phyloP scores from a whole-genome alignment of 805 yeast species.

The Groenewaldozyma salmanticensis region DNA sequence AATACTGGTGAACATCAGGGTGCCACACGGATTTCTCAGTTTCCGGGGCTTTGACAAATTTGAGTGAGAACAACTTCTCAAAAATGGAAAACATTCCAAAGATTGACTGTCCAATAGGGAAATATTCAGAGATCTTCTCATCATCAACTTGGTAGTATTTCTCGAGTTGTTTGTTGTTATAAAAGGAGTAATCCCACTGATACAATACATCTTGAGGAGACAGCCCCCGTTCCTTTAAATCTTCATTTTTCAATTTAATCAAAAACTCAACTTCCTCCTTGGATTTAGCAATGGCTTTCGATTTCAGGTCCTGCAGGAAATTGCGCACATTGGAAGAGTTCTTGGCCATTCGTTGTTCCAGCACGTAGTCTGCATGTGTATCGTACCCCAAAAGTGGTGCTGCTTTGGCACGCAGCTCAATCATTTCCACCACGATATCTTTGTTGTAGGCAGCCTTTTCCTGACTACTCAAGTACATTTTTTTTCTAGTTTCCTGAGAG shows the following conservation, averaged over 20 bases:
- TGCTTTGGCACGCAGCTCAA: slow-evolving; percentile 49
- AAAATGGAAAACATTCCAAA: slow-evolving; percentile 61
- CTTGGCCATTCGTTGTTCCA: slow-evolving; percentile 79
- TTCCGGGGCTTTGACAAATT: slow-evolving; percentile 42
- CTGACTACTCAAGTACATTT: slow-evolving; percentile 58
- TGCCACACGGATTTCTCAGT: slow-evolving; percentile 53
- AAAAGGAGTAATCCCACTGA: slow-evolving; percentile 68
- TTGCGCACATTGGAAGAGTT: slow-evolving; percentile 45
- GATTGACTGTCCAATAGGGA: slow-evolving; percentile 63
- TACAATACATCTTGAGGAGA: slow-evolving; percentile 33
- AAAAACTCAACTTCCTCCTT: slow-evolving; percentile 41
- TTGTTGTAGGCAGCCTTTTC: slow-evolving; percentile 55
- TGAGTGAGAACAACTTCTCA: slow-evolving; percentile 58
- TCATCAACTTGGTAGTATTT: slow-evolving; percentile 63
- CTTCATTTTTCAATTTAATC: slow-evolving; percentile 43
- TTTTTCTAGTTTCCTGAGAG: slow-evolving; percentile 52
- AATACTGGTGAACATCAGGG: slow-evolving; percentile 62
- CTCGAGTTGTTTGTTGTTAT: slow-evolving; percentile 56
- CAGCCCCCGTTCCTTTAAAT: slow-evolving; percentile 37
- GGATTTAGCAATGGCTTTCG: slow-evolving; percentile 52
- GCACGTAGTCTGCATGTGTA: slow-evolving; percentile 57
- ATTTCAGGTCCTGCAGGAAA: slow-evolving; percentile 54
- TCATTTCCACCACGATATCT: slow-evolving; percentile 47
- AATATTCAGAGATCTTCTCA: slow-evolving; percentile 62
- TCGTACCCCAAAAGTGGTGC: slow-evolving; percentile 59